Evolutionary conservation across 2,329 filamentous ascomycete species (phyloP), one percentile per base, ranked within the genome.

Genomic region (Helotiales sp.): DNA sequence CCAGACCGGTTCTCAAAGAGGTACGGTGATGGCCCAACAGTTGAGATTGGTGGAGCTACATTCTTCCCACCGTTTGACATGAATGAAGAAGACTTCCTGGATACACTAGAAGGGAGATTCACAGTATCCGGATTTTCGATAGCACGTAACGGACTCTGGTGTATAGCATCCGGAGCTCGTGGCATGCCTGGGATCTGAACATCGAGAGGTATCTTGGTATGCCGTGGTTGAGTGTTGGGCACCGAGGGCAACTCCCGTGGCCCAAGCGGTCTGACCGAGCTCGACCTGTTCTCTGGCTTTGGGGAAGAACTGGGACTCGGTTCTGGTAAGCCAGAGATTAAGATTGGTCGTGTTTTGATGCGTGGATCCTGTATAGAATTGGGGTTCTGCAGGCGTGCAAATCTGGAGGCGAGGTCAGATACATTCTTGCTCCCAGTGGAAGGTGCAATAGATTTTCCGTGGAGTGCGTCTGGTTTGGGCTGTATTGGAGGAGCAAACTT

Each of bases 391-490:
- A 87, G 74, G 47, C 81, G 81, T 38, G 82, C 79, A 67, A 88
- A 87, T 38, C 85, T 78, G 53, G 79, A 74, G 13, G 75, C 73
- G 48, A 87, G 73, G 61, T 87, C 85, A 52, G 77, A 74, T 5
- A 75, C 70, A 5, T 72, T 40, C 27, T 52, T 63, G 52, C 67
- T 72, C 30, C 63, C 72, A 1, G 63, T 33, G 13, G 66, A 71
- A n/a, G 76, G 68, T 19, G 74, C 73, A 15, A 87, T 70, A 4
- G 80, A 76, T 40, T 86, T 85, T 1, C 87, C 86, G 65, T 87
- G 85, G 2, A 91, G 76, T 4, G 81, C 80, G 52, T 84, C 78
- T 0, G 89, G 89, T 63, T 91, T 91, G 2, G 88, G 87, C 24
- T 86, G 83, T 8, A 88, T 74, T 4, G 69, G 63, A 9, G 77